These are phyloP conservation scores for Pseudonitzschia multistriata DNA, from an alignment of 108 stramenopile genomes.

Conservation along the genomic window DNA sequence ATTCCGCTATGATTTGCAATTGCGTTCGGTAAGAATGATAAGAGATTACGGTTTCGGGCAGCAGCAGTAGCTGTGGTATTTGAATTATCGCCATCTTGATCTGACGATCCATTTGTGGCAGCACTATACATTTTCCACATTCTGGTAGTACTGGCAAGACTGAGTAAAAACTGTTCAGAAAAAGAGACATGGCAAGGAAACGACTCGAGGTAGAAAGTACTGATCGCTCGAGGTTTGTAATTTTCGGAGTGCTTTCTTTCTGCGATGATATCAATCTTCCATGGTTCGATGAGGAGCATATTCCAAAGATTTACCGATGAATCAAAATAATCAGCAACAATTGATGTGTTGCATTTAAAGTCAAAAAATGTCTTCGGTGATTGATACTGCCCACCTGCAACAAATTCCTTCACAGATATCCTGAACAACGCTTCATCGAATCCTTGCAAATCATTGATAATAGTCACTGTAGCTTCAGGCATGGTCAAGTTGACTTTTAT, in stretches of 20 bases:
- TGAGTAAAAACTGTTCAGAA: constrained; percentile 81
- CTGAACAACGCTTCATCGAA: constrained; percentile 83
- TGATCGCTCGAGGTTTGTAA: constrained; percentile 51
- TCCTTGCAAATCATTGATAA: constrained; percentile 85
- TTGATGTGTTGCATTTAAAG: constrained; percentile 36
- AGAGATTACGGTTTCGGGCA: constrained; percentile 67
- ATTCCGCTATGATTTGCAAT: constrained; percentile 77
- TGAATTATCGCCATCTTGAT: constrained; percentile 14
- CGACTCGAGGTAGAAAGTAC: constrained; percentile 73
- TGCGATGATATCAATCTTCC: constrained; percentile 71
- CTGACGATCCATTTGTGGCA: constrained; percentile 17
- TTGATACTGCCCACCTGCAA: constrained; percentile 32
- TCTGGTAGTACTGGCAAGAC: constrained; percentile 64
- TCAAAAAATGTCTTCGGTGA: constrained; percentile 35
- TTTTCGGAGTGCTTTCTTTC: constrained; percentile 49
- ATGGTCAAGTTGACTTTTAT: constrained; percentile 57
- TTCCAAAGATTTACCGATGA: constrained; percentile 59
- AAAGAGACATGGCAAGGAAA: constrained; percentile 74
- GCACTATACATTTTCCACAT: constrained; percentile 78
- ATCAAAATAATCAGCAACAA: constrained; percentile 84
- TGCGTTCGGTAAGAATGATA: constrained; percentile 74
- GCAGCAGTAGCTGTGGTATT: constrained; percentile 45
- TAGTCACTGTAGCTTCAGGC: constrained; percentile 57
- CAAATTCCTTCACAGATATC: constrained; percentile 56
- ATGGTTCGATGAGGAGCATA: constrained; percentile 58